Percentiles rank a stretch among this genome's conserved stretches.
These are phyloP conservation scores for Tricholoma sp. DNA, from an alignment of 768 basidiomycete genomes.

Conservation along the genomic window DNA sequence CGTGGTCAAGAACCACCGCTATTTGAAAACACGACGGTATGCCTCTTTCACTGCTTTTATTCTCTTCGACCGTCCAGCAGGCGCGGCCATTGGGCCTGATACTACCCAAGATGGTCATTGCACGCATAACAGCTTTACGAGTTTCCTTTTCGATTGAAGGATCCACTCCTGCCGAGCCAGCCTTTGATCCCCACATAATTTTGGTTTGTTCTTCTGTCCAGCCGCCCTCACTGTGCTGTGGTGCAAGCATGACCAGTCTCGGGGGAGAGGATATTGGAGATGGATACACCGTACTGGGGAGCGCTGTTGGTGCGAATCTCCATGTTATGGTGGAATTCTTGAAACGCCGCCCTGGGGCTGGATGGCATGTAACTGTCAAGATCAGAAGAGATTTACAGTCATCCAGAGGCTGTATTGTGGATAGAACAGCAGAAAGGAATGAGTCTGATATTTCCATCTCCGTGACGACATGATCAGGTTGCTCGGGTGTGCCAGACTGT, in stretches of 20 bases:
- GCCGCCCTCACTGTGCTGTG: conserved; percentile 18
- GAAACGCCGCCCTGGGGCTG: conserved; percentile 15
- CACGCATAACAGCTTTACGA: conserved; percentile 15
- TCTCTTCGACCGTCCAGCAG: conserved; percentile 18
- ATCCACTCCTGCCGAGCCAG: conserved; percentile 12
- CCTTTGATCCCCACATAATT: conserved; percentile 15
- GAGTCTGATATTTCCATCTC: conserved; percentile 19
- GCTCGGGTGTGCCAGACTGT: background rate
- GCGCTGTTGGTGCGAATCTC: conserved; percentile 5
- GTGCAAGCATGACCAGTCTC: conserved; percentile 14
- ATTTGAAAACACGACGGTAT: conserved; percentile 18
- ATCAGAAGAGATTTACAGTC: conserved; percentile 15
- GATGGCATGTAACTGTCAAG: conserved; percentile 15
- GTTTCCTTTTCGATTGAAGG: conserved; percentile 14
- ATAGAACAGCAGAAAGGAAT: conserved; percentile 16
- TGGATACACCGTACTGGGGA: background rate
- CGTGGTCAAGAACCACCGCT: conserved; percentile 16
- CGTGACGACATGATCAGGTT: conserved; percentile 13
- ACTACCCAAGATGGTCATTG: conserved; percentile 18
- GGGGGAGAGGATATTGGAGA: conserved; percentile 1
- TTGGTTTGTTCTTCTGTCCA: conserved; percentile 21
- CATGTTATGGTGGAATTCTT: conserved; percentile 15
- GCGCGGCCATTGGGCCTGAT: conserved; percentile 8
- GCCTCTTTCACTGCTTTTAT: conserved; percentile 18
- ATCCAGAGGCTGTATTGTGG: conserved; percentile 17